Conservation (phyloP, 1,284 basidiomycete species). For the Mycosarcoma mackinlayi region DNA sequence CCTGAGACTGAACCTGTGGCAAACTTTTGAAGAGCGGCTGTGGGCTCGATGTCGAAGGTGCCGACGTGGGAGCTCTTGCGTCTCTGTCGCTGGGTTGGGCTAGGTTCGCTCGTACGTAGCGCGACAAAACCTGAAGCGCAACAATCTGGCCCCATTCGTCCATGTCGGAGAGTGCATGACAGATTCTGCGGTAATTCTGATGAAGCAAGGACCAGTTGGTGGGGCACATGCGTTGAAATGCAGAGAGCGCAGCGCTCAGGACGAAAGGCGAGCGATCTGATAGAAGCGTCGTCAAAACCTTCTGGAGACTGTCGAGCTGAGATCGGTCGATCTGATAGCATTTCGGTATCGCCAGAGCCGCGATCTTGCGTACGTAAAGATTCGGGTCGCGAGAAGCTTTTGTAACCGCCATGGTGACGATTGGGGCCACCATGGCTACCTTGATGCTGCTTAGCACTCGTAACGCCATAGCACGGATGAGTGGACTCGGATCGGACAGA, state of each 20-base stretch:
- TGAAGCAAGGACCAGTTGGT: conserved; percentile 79
- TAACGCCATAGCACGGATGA: conserved; percentile 87
- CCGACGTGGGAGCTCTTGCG: not conserved
- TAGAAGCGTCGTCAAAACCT: conserved; percentile 80
- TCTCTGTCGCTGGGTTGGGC: conserved; percentile 13
- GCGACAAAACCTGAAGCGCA: conserved; percentile 79
- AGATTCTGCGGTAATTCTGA: conserved; percentile 85
- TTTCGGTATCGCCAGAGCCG: conserved; percentile 88
- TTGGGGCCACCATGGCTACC: conserved; percentile 84
- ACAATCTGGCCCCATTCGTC: conserved; percentile 96
- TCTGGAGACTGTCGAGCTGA: conserved; percentile 79
- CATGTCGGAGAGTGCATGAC: conserved; percentile 83
- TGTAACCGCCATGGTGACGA: conserved; percentile 88
- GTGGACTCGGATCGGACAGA: conserved; percentile 87
- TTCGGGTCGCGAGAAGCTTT: conserved; percentile 90
- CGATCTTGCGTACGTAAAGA: conserved; percentile 91
- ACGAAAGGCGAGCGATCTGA: conserved; percentile 87
- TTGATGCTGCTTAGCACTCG: conserved; percentile 92
- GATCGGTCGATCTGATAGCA: conserved; percentile 74
- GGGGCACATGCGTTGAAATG: conserved; percentile 72
- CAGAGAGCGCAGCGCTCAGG: conserved; percentile 84
- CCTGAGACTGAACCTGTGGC: not conserved
- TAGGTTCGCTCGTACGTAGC: conserved; percentile 78
- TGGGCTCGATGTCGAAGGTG: not conserved
- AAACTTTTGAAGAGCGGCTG: conserved; percentile 6